phyloP scores from a whole-genome alignment of 2,329 filamentous ascomycete species.

The Cladosporium phlei region DNA sequence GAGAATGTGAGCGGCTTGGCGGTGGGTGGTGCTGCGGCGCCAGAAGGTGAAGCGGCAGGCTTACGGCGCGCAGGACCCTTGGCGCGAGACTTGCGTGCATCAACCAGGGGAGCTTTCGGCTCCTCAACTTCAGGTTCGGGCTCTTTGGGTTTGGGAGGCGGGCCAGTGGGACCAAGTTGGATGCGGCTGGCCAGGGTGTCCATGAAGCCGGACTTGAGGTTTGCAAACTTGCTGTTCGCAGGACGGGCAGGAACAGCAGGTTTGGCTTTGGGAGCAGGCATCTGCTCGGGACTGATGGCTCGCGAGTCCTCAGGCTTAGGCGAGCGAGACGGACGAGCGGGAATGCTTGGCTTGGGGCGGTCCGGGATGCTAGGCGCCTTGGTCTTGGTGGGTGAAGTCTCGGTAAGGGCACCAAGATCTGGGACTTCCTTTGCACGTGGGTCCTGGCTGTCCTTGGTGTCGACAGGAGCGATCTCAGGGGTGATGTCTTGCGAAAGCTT shows the following conservation, averaged over 20 bases:
- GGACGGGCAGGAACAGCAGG: constrained; percentile 76
- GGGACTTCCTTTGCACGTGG: constrained; percentile 18
- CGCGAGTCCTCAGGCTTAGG: constrained; percentile 25
- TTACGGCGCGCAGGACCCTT: constrained; percentile 78
- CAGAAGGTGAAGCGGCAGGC: constrained; percentile 56
- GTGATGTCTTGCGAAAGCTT: constrained; percentile 30
- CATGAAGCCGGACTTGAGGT: constrained; percentile 86
- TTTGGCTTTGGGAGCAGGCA: constrained; percentile 62
- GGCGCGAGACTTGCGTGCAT: constrained; percentile 86
- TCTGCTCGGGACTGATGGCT: constrained; percentile 4
- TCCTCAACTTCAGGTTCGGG: constrained; percentile 50
- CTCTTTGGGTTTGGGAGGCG: constrained; percentile 65
- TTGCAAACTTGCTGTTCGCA: constrained; percentile 79
- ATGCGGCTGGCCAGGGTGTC: constrained; percentile 87
- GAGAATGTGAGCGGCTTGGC: constrained; percentile 46
- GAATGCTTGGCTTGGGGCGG: constrained; percentile 60
- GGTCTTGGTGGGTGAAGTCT: constrained; percentile 46
- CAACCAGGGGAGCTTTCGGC: constrained; percentile 70
- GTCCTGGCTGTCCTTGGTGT: constrained; percentile 26
- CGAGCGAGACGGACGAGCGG: constrained; percentile 54
- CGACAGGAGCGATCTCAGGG: constrained; percentile 31
- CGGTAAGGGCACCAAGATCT: constrained; percentile 17
- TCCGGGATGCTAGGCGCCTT: constrained; percentile 53
- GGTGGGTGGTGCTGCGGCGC: constrained; percentile 27
- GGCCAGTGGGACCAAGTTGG: constrained; percentile 72